Conservation (phyloP, 192 early-diverging fungal species). For the Podila horticola region DNA sequence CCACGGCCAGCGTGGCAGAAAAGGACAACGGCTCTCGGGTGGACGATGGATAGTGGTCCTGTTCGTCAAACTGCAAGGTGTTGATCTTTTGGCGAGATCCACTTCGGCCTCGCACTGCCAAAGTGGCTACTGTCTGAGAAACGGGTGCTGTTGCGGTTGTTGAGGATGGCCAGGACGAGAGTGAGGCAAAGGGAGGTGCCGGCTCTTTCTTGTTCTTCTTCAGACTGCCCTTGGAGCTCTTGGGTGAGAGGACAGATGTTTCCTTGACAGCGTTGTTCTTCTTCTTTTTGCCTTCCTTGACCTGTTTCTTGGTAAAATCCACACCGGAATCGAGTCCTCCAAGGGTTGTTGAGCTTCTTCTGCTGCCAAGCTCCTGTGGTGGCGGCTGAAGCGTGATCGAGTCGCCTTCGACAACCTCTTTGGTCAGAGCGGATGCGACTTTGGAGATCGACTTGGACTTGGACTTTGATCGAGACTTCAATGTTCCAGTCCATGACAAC, state of each 20-base stretch:
- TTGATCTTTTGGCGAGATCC: constrained; percentile 9
- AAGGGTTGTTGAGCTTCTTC: no score
- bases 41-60: neutral
- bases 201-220: neutral
- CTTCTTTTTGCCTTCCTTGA: neutral
- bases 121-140: neutral
- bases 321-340: no score
- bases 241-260: neutral
- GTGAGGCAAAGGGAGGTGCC: neutral
- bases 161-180: neutral
- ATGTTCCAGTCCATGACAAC: neutral
- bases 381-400: no score
- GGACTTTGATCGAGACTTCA: neutral
- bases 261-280: neutral
- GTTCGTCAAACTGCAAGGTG: neutral
- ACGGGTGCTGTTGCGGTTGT: constrained; percentile 9
- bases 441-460: neutral
- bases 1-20: constrained; percentile 21
- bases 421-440: neutral
- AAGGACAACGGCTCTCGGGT: neutral
- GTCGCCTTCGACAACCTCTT: no score
- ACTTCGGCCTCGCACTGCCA: constrained; percentile 12
- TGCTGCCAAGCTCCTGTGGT: no score
- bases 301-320: neutral
- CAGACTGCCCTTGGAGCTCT: neutral